Evolutionary conservation across 352 stramenopile species (phyloP).

Genomic region (Blastocystis sp.): DNA sequence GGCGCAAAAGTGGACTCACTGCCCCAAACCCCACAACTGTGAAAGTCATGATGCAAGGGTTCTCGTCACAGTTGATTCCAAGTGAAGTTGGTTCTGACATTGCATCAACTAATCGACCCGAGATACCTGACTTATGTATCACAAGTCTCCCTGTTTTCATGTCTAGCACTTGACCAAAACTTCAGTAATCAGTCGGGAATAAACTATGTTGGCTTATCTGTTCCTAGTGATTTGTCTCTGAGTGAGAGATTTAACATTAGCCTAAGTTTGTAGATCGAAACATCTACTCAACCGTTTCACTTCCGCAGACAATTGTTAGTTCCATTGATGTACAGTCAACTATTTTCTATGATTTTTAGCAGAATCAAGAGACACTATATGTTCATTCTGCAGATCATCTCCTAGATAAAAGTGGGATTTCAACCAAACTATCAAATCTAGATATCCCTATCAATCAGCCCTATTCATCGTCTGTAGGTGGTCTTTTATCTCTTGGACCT

Average conservation of each 20-base stretch:
- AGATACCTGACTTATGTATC: constrained; percentile 22
- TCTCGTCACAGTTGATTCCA: constrained; percentile 41
- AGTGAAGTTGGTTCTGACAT: constrained; percentile 39
- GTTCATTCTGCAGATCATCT: constrained; percentile 33
- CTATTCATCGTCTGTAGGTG: constrained; percentile 6
- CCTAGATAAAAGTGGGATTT: constrained; percentile 19
- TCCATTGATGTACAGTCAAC: constrained; percentile 26
- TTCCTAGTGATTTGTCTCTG: constrained; percentile 17
- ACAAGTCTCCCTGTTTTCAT: background rate
- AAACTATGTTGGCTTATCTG: constrained; percentile 39
- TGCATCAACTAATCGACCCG: background rate
- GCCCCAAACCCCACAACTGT: background rate
- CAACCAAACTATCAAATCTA: background rate
- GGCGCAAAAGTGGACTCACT: too few relatives aligned
- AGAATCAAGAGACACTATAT: constrained; percentile 21
- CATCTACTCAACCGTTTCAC: constrained; percentile 52
- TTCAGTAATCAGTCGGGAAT: constrained; percentile 1
- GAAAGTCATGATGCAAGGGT: constrained; percentile 53
- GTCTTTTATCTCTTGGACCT: background rate
- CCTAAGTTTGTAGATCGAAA: constrained; percentile 26
- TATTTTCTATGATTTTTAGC: background rate
- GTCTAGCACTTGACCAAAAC: constrained; percentile 40
- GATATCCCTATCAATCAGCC: background rate
- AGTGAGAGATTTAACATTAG: background rate
- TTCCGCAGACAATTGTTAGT: constrained; percentile 51